These are phyloP conservation scores for Sisymbrium altissimum DNA, from an alignment of 345 rosid genomes.

Conservation along the genomic window DNA sequence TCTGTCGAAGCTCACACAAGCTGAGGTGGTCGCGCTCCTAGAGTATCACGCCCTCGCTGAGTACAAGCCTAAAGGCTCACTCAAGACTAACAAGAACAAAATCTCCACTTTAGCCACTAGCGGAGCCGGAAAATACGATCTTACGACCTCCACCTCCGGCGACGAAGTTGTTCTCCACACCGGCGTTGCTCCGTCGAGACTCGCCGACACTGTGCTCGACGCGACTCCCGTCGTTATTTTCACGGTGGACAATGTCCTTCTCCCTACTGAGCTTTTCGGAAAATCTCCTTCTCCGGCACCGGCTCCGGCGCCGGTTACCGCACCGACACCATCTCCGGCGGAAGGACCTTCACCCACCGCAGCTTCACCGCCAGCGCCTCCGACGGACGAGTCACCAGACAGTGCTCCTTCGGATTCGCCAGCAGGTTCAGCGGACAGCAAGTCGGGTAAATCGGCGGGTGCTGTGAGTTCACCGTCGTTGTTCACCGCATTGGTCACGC, in stretches of 20 bases:
- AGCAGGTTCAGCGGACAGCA: slow-evolving; percentile 45
- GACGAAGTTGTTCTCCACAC: slow-evolving; percentile 73
- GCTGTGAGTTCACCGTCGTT: slow-evolving; percentile 43
- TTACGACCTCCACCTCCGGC: slow-evolving; percentile 57
- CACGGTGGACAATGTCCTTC: slow-evolving; percentile 68
- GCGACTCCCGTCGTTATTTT: slow-evolving; percentile 68
- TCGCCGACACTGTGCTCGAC: slow-evolving; percentile 72
- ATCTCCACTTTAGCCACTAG: slow-evolving; percentile 69
- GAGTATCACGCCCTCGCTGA: slow-evolving; percentile 64
- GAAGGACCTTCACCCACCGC: slow-evolving; percentile 65
- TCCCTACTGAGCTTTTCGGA: slow-evolving; percentile 70
- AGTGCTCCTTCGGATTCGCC: slow-evolving; percentile 67
- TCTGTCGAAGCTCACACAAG: slow-evolving; percentile 65
- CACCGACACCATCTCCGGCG: slow-evolving; percentile 45
- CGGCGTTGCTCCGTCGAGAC: slow-evolving; percentile 62
- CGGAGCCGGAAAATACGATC: slow-evolving; percentile 67
- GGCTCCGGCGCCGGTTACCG: slow-evolving; percentile 45
- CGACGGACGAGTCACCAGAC: slow-evolving; percentile 47
- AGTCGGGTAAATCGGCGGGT: slow-evolving; percentile 41
- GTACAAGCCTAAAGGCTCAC: slow-evolving; percentile 63
- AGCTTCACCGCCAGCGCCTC: slow-evolving; percentile 91
- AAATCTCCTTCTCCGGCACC: slow-evolving; percentile 73
- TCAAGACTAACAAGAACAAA: slow-evolving; percentile 58
- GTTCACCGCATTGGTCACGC: slow-evolving; percentile 26
- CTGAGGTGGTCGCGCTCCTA: slow-evolving; percentile 68